Base-by-base conservation (phyloP, 2,329 filamentous ascomycete genomes). In the Ceratocystis papillata region DNA sequence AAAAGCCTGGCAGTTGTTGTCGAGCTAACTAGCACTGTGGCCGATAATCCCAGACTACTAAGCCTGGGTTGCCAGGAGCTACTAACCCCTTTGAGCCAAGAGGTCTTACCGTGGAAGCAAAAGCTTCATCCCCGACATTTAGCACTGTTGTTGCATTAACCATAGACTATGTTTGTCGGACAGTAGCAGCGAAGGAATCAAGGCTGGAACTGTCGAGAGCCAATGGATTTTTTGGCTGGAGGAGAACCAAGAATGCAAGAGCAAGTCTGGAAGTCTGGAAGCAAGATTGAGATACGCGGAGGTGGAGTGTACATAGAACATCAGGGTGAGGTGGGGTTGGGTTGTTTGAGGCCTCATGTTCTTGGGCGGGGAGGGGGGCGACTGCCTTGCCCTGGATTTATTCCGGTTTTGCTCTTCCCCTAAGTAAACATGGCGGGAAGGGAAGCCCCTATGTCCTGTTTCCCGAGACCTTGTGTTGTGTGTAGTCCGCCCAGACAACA, bases 221-320 rank as follows among this genome's bases (percentile, higher is more conserved):
- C 17, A 50, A 50, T 50, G n/a, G n/a, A 17, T 50, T 50, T n/a
- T 22, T 22, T 22, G 22, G 46, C 46, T n/a, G 15, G 46, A 22
- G 46, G n/a, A 22, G n/a, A n/a, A 50, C 3, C 10, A 12, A 37
- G 3, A 37, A 37, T 37, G 33, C 10, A 37, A 37, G 33, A 37
- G 10, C 1, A 12, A 15, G 37, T 22, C 10, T 28, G 3, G 8
- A 41, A 41, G 37, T 22, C 10, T 50, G 22, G 22, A 22, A 50
- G 46, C 17, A 50, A n/a, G n/a, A 50, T 50, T 50, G 46, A 50
- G 46, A 22, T 50, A 50, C 46, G 46, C 46, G 46, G 46, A 17
- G 22, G n/a, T 50, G 22, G 7, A 20, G 46, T 41, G 37, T 12
- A 41, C 37, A 41, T 41, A 41, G 37, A 41, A 4, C 37, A 12